These are phyloP conservation scores for Lichtheimia ornata DNA, from an alignment of 371 early-diverging fungal genomes.

Conservation along the genomic window DNA sequence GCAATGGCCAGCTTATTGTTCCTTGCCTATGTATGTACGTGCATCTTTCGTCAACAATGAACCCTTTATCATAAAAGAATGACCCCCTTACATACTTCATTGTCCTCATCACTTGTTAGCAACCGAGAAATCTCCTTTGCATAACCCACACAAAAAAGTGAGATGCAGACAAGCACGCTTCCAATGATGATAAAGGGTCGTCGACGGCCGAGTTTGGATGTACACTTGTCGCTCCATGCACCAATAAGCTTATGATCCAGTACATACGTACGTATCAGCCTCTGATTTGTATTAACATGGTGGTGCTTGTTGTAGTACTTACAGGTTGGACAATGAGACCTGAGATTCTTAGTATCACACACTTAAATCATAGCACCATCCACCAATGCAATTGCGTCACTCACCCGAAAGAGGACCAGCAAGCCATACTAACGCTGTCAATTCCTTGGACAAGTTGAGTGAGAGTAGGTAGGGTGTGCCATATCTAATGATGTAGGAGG, in stretches of 20 bases:
- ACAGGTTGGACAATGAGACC: slow-evolving; percentile 42
- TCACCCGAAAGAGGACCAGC: slow-evolving; percentile 82
- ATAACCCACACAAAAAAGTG: slow-evolving; percentile 68
- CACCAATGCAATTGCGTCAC: background rate
- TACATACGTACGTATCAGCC: background rate
- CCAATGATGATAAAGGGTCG: slow-evolving; percentile 61
- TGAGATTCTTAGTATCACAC: slow-evolving; percentile 14
- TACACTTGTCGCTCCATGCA: slow-evolving; percentile 61
- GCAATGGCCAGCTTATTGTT: slow-evolving; percentile 37
- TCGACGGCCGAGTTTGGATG: slow-evolving; percentile 54
- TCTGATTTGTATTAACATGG: no score
- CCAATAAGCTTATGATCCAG: slow-evolving; percentile 46
- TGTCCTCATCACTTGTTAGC: slow-evolving; percentile 12
- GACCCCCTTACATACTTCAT: slow-evolving; percentile 1
- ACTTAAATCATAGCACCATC: background rate
- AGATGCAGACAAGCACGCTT: slow-evolving; percentile 52
- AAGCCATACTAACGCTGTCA: slow-evolving; percentile 74
- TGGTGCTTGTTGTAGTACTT: background rate
- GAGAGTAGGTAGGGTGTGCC: slow-evolving; percentile 79
- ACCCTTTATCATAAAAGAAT: no score
- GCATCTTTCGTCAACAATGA: no score
- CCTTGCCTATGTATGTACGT: slow-evolving; percentile 3
- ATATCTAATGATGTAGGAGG: slow-evolving; percentile 28
- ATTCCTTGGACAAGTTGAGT: slow-evolving; percentile 65
- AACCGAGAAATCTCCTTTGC: slow-evolving; percentile 51